These are phyloP conservation scores for Saccharomycopsis sp. DNA, from an alignment of 805 yeast genomes.

Conservation along the genomic window DNA sequence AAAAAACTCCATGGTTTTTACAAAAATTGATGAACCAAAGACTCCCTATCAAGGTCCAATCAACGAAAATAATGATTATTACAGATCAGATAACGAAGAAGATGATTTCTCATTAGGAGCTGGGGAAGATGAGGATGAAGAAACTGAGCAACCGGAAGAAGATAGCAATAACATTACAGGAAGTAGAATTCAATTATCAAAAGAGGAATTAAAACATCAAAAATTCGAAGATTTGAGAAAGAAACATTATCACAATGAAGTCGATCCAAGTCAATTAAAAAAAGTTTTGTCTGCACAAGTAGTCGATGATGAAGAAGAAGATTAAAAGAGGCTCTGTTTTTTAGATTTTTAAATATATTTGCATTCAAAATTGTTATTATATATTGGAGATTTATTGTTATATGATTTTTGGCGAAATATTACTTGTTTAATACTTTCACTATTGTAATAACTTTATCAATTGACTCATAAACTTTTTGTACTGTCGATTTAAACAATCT, in stretches of 20 bases:
- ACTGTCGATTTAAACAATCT: too few relatives aligned
- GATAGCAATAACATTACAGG: constrained; percentile 6
- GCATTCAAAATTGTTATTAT: too few relatives aligned
- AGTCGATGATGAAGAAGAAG: constrained; percentile 26
- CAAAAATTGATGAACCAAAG: constrained; percentile 87
- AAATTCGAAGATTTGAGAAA: constrained; percentile 72
- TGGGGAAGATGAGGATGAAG: constrained; percentile 34
- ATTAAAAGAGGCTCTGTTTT: constrained; percentile 17
- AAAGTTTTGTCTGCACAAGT: constrained; percentile 19
- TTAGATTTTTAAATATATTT: too few relatives aligned
- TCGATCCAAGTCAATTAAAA: constrained; percentile 30
- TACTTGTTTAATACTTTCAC: too few relatives aligned
- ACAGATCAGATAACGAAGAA: constrained; percentile 57
- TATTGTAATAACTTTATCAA: too few relatives aligned
- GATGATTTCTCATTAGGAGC: constrained; percentile 48
- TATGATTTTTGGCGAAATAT: too few relatives aligned
- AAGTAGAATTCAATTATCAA: constrained; percentile 4
- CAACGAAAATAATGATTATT: constrained; percentile 63
- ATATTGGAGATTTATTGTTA: too few relatives aligned
- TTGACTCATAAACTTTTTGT: too few relatives aligned
- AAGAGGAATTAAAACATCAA: constrained; percentile 42
- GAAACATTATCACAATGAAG: constrained; percentile 57
- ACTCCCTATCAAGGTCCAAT: constrained; percentile 92
- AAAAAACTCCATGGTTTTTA: constrained; percentile 31
- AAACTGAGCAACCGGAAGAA: constrained; percentile 19